phyloP scores from a whole-genome alignment of 192 early-diverging fungal species.

The Linnemannia schmuckeri region DNA sequence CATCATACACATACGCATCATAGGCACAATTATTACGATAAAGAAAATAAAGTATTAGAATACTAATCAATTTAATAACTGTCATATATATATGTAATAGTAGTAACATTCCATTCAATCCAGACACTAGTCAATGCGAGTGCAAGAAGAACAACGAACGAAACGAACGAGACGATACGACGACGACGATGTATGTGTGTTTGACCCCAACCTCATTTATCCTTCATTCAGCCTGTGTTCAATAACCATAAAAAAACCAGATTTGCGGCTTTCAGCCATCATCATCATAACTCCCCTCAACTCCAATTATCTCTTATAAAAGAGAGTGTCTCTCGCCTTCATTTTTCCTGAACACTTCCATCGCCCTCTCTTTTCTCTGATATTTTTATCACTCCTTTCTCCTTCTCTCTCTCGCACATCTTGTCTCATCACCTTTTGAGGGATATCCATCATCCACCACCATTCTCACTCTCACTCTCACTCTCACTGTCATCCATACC shows the following conservation, averaged over 20 bases:
- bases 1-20: not conserved
- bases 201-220: not conserved
- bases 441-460: not conserved
- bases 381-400: not conserved
- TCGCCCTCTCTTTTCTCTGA: not conserved
- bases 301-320: not conserved
- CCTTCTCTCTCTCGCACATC: not conserved
- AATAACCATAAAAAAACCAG: not conserved
- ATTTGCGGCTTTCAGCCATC: no score
- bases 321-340: not conserved
- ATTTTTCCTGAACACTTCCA: not conserved
- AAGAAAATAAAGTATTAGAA: slow-evolving; percentile 7
- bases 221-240: not conserved
- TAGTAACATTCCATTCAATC: slow-evolving; percentile 8
- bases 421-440: not conserved
- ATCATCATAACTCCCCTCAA: not conserved
- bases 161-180: not conserved
- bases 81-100: not conserved
- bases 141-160: not conserved
- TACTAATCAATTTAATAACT: not conserved
- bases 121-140: not conserved
- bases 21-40: not conserved
- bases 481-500: not conserved
- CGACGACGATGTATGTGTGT: not conserved
- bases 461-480: not conserved